Evolutionary conservation across 352 stramenopile genomes (phyloP), one percentile per base, ranked within the genome.

Genomic region (Globisporangium middletonii): DNA sequence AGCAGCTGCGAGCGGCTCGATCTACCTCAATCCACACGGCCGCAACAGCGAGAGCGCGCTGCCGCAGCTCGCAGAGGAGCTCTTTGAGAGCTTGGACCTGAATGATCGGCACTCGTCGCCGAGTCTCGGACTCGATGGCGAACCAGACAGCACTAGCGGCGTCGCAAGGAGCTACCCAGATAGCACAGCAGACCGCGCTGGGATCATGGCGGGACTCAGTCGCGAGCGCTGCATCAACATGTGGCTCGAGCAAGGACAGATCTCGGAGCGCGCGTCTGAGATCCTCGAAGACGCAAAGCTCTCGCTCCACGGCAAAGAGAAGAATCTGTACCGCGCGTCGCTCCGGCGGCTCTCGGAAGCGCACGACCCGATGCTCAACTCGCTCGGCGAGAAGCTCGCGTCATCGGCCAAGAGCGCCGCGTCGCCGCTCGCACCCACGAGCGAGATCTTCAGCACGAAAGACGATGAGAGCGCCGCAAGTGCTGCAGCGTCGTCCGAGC

Each of bases 281-380:
- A 91, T 94, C 30, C 55, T 94, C 6, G 84, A 91, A 50, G 84
- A 94, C 63, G 84, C 84, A 9, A 88, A 82, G 52, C 67, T 92
- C 27, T 79, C 79, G 33, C 62, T 89, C 35, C 80, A 92, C 52
- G 84, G 84, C 33, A 86, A 92, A 48, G 84, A 94, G 66, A 85
- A 88, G 50, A 89, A 94, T 42, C 55, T 94, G 46, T 92, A 92
- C 57, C 61, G 73, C 46, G 59, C 76, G n/a, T 89, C 81, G 7
- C 50, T 78, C 35, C 65, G 71, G 5, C 67, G 83, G 18, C 64
- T 90, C 38, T 92, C 83, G 16, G 75, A 84, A 38, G 77, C 79
- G 11, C 78, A 88, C 35, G 79, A 92, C 49, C 73, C 78, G 18
- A 67, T 82, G 53, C 72, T 90, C 11, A 83, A 87, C 63, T 79